phyloP scores from a whole-genome alignment of 345 rosid species.

The Linum tenue region DNA sequence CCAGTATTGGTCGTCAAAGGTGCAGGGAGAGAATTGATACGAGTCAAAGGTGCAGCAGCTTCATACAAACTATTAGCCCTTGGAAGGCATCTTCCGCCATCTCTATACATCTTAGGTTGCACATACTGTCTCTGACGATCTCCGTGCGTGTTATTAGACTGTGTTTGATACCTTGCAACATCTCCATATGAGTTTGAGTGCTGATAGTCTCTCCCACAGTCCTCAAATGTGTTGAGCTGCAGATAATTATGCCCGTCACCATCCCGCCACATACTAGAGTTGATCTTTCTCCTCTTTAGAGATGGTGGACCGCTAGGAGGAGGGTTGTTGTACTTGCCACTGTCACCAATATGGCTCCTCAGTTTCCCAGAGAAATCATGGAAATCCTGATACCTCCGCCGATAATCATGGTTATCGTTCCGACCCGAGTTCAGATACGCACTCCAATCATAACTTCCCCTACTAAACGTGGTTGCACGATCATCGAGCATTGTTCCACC shows the following conservation, averaged over 20 bases:
- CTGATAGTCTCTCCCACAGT: background rate
- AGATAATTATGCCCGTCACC: slow-evolving; percentile 14
- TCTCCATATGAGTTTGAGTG: background rate
- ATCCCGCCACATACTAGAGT: slow-evolving; percentile 40
- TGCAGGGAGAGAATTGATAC: slow-evolving; percentile 22
- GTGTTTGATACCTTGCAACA: background rate
- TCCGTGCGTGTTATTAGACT: background rate
- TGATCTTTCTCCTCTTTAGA: slow-evolving; percentile 50
- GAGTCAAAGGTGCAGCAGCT: slow-evolving; percentile 15
- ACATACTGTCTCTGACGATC: background rate
- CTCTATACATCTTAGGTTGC: slow-evolving; percentile 34
- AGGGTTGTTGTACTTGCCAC: slow-evolving; percentile 23
- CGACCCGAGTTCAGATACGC: slow-evolving; percentile 21
- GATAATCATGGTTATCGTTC: slow-evolving; percentile 12
- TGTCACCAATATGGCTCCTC: slow-evolving; percentile 22
- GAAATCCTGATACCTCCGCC: slow-evolving; percentile 18
- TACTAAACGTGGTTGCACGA: slow-evolving; percentile 20
- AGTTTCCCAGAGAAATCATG: slow-evolving; percentile 22
- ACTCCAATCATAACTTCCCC: slow-evolving; percentile 22
- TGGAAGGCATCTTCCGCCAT: slow-evolving; percentile 20
- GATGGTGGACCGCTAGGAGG: slow-evolving; percentile 28
- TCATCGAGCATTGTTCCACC: slow-evolving; percentile 34
- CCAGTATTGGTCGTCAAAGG: slow-evolving; percentile 32
- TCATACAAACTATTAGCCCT: slow-evolving; percentile 17
- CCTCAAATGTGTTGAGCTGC: background rate